These are phyloP conservation scores for Pythium insidiosum DNA, from an alignment of 352 stramenopile species.

Conservation along the genomic window DNA sequence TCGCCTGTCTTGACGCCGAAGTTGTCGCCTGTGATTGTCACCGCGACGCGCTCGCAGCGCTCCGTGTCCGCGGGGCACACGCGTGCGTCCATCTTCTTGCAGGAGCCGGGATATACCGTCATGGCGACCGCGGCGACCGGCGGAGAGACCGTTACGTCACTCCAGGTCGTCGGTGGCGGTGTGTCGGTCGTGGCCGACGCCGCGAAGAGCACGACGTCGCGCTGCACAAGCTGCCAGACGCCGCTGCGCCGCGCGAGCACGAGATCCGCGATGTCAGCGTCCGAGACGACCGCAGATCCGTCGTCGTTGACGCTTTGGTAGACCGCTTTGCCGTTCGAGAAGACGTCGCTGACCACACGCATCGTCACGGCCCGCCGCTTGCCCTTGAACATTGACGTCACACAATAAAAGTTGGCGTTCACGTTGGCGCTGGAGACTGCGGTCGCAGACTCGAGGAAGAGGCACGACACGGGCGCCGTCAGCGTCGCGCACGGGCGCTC, in stretches of 20 bases:
- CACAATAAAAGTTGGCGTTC: constrained; percentile 19
- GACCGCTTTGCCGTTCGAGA: constrained; percentile 31
- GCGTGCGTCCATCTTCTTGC: constrained; percentile 12
- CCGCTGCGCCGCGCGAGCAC: constrained; percentile 27
- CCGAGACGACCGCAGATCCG: neutral
- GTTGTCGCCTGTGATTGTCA: constrained; percentile 44
- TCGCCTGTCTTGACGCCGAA: constrained; percentile 30
- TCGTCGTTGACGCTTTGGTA: constrained; percentile 18
- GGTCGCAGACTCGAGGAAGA: constrained; percentile 14
- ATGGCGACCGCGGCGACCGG: constrained; percentile 9
- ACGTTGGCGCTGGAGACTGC: constrained; percentile 6
- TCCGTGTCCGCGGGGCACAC: constrained; percentile 31
- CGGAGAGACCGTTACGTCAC: constrained; percentile 14
- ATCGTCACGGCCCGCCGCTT: constrained; percentile 18
- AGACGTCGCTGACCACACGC: constrained; percentile 20
- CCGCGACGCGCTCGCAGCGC: constrained; percentile 29
- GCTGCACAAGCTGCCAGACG: constrained; percentile 23
- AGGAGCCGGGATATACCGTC: constrained; percentile 32
- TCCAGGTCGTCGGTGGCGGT: constrained; percentile 26
- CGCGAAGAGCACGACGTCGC: constrained; percentile 15
- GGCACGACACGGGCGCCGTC: constrained; percentile 29
- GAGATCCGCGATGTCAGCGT: constrained; percentile 6
- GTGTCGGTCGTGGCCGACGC: constrained; percentile 9
- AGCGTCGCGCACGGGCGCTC: constrained; percentile 29
- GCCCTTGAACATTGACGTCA: constrained; percentile 17